These are phyloP conservation scores for Exophiala oligosperma DNA, from an alignment of 2,329 filamentous ascomycete species.

Conservation along the genomic window DNA sequence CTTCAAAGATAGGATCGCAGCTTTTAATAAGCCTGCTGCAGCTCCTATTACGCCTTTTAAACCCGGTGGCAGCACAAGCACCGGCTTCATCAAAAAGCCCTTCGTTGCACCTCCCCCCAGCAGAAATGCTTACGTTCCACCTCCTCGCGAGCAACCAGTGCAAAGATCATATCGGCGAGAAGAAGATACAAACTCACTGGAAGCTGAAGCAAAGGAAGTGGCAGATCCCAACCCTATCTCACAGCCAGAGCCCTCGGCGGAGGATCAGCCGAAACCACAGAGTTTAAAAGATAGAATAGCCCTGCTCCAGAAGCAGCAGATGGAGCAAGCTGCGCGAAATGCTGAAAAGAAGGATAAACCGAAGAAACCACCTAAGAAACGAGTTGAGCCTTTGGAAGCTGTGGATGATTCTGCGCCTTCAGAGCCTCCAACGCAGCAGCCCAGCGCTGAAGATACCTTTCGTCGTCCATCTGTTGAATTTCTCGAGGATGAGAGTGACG, in stretches of 20 bases:
- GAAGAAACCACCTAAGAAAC: constrained; percentile 72
- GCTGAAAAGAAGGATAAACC: constrained; percentile 90
- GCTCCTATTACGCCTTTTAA: constrained; percentile 90
- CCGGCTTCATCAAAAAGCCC: constrained; percentile 88
- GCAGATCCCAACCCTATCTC: constrained; percentile 33
- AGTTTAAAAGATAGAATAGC: constrained; percentile 96
- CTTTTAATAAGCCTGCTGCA: constrained; percentile 88
- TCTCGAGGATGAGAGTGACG: constrained; percentile 19
- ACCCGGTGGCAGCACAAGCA: constrained; percentile 61
- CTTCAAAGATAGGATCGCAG: constrained; percentile 93
- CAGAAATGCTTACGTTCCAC: constrained; percentile 84
- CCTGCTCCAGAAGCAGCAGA: constrained; percentile 86
- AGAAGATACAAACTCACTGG: constrained; percentile 67
- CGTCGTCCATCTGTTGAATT: constrained; percentile 37
- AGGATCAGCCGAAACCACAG: constrained; percentile 86
- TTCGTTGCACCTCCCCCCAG: constrained; percentile 95
- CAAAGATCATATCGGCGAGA: constrained; percentile 81
- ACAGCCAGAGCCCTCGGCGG: constrained; percentile 55
- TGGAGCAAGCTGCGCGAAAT: constrained; percentile 82
- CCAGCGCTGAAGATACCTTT: constrained; percentile 36
- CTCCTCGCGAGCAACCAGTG: constrained; percentile 67
- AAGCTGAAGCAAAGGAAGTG: constrained; percentile 33
- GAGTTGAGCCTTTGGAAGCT: constrained; percentile 46
- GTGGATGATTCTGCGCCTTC: constrained; percentile 31
- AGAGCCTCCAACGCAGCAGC: constrained; percentile 32